Evolutionary conservation across 2,329 filamentous ascomycete species (phyloP).

Genomic region (Phialocephala subalpina): DNA sequence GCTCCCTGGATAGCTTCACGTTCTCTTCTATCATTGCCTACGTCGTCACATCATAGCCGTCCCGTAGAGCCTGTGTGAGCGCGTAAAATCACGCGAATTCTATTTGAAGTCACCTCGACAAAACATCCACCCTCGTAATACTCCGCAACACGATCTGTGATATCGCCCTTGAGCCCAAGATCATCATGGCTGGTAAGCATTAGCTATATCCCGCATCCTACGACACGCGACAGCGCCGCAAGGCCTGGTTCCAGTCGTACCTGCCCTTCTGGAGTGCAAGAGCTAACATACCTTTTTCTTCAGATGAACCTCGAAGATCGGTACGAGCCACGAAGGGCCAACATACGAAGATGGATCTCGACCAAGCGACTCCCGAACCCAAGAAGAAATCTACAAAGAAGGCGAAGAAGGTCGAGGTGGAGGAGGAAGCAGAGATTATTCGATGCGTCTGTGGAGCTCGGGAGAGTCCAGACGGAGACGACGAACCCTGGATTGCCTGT

Average conservation of each 20-base stretch:
- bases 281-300: slow-evolving; percentile 35
- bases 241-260: slow-evolving; percentile 11
- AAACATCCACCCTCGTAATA: slow-evolving; percentile 39
- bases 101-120: slow-evolving; percentile 37
- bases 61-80: slow-evolving; percentile 44
- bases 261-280: not conserved
- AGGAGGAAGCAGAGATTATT: slow-evolving; percentile 70
- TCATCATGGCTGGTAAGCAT: slow-evolving; percentile 67
- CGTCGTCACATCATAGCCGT: slow-evolving; percentile 38
- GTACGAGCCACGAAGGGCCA: slow-evolving; percentile 97
- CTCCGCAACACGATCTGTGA: slow-evolving; percentile 36
- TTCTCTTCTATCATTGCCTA: slow-evolving; percentile 28
- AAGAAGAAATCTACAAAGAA: slow-evolving; percentile 58
- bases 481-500: slow-evolving; percentile 94
- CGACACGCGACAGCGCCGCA: slow-evolving; percentile 9
- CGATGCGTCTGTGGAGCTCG: slow-evolving; percentile 93
- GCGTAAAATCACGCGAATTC: slow-evolving; percentile 43
- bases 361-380: slow-evolving; percentile 58
- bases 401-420: slow-evolving; percentile 60
- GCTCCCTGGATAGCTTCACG: slow-evolving; percentile 37
- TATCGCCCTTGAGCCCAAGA: slow-evolving; percentile 30
- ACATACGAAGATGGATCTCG: slow-evolving; percentile 87
- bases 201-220: slow-evolving; percentile 25
- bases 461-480: slow-evolving; percentile 84
- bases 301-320: slow-evolving; percentile 89